Percentiles rank a stretch among this genome's conserved stretches.
These are phyloP conservation scores for Ogataea haglerorum DNA, from an alignment of 805 yeast genomes.

Conservation along the genomic window DNA sequence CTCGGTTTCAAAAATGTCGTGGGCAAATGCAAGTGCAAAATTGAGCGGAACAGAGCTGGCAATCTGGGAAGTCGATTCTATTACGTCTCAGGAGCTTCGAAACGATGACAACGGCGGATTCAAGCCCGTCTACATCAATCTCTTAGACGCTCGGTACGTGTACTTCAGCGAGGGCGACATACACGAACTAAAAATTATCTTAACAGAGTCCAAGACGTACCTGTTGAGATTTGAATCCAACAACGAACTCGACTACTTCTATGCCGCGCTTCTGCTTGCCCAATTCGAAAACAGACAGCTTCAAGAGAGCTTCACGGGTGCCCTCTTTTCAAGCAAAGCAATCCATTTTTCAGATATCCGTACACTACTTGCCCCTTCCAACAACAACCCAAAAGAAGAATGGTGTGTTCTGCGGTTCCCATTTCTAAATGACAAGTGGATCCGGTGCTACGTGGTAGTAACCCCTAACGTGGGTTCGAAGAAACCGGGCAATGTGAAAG, in stretches of 20 bases:
- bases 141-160: slow-evolving; percentile 41
- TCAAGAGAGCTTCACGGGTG: slow-evolving; percentile 65
- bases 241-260: slow-evolving; percentile 29
- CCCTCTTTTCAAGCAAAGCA: slow-evolving; percentile 56
- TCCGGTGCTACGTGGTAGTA: slow-evolving; percentile 49
- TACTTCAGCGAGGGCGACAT: slow-evolving; percentile 11
- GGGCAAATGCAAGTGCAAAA: slow-evolving; percentile 28
- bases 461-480: slow-evolving; percentile 42
- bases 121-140: slow-evolving; percentile 50
- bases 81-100: slow-evolving; percentile 23
- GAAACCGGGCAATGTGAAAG: slow-evolving; percentile 49
- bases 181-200: slow-evolving; percentile 20
- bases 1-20: slow-evolving; percentile 11
- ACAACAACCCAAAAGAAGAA: slow-evolving; percentile 46
- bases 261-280: slow-evolving; percentile 49
- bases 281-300: slow-evolving; percentile 54
- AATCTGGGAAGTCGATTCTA: slow-evolving; percentile 42
- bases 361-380: slow-evolving; percentile 50
- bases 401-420: slow-evolving; percentile 65
- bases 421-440: slow-evolving; percentile 56
- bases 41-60: slow-evolving; percentile 53
- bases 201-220: slow-evolving; percentile 27
- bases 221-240: slow-evolving; percentile 24
- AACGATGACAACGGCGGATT: slow-evolving; percentile 37
- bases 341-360: slow-evolving; percentile 54